Base-by-base conservation (phyloP, 352 stramenopile genomes). In the Albugo laibachii region DNA sequence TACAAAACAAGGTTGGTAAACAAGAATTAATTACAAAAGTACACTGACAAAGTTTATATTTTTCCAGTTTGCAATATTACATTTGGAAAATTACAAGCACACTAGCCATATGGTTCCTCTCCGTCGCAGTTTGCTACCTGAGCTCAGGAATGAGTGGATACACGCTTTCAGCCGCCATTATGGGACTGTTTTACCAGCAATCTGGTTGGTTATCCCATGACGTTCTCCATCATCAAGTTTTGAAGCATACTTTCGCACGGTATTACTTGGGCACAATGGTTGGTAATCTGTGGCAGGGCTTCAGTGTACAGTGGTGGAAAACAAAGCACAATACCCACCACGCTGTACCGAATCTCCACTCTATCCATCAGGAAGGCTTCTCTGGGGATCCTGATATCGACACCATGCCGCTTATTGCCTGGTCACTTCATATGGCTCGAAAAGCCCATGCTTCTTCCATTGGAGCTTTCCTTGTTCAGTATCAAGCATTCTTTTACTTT, bases 281-380 rank as follows among this genome's bases (percentile, higher is more conserved):
- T 59, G 95, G 95, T 41, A 89, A 98, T 68, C 54, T 98, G 6
- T 96, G 93, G 83, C 94, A 98, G 74, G 95, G 94, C 43, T 98
- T 97, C 66, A 97, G 81, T 43, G 89, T 97, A 43, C 71, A 85
- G 49, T 97, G 87, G 91, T 97, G 87, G 91, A 97, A 97, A 62
- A 97, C 96, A 72, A 97, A 97, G 73, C 95, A 99, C 78, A 98
- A 98, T 64, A 95, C 92, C 44, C 95, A 99, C 71, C 94, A 98
- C 65, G 91, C 93, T 15, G 92, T 98, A 36, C 92, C 95, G 20
- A 98, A 98, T 66, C 65, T 98, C 36, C 84, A 98, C 62, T 92
- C 84, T 40, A 83, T 83, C 51, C 64, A 61, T 14, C 80, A 83
- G 18, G 71, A 87, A 34, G 63, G 69, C 31, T 72, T 86, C 55